Evolutionary conservation across 768 basidiomycete genomes (phyloP), one percentile per base, ranked within the genome.

Genomic region (Leccinum subtestaceum): DNA sequence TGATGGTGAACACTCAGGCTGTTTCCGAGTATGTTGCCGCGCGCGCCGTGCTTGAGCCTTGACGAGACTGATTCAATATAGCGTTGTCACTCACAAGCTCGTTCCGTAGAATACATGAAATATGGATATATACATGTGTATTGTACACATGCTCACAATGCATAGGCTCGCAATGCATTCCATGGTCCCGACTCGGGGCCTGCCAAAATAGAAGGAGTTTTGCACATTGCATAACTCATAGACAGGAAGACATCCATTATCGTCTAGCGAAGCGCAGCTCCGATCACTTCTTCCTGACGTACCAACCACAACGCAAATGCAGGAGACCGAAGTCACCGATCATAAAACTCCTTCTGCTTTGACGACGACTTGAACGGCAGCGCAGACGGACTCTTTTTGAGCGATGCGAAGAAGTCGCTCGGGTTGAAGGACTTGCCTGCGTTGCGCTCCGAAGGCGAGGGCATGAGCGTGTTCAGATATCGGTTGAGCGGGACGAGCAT

Each of bases 401-500:
- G 23, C 23, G 23, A 23, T 23, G 23, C 23, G 23, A 23, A 23
- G 23, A 23, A 23, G 23, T 23, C 23, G 23, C 23, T 23, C 23
- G 23, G 23, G 23, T 23, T 23, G 23, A 23, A 23, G 23, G 23
- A 23, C 23, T 23, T 23, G 23, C 23, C 23, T 23, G 23, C 23
- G 23, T 23, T 0, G 23, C 23, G 23, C 23, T 23, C 23, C 23
- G 23, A 23, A 0, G 23, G 23, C 23, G 23, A 23, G 23, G 23
- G 3, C 23, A 23, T 21, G 23, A 95, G 81, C 1, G 88, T 88
- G 60, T 91, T 89, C 45, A 98, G 85, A 77, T 98, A 98, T 63
- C 95, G 84, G 65, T 95, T 88, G 5, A 98, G 81, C 0, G 96
- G 96, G 2, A 91, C 87, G 21, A 98, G 83, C 60, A 98, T 80